Percentiles rank a stretch among this genome's conserved stretches.
These are phyloP conservation scores for Phytophthora kernoviae DNA, from an alignment of 352 stramenopile genomes.

Conservation along the genomic window DNA sequence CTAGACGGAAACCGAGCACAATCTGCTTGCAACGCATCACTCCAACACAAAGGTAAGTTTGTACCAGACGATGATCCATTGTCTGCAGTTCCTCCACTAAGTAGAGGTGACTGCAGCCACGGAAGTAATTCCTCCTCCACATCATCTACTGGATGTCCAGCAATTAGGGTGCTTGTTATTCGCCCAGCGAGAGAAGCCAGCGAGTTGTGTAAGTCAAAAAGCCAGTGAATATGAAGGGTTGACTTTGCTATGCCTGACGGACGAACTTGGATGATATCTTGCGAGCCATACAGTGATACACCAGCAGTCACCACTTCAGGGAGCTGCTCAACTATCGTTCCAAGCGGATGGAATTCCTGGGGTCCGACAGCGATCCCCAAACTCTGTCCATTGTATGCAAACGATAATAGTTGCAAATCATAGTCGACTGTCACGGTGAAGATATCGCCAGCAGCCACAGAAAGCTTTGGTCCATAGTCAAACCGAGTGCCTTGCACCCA, in stretches of 20 bases:
- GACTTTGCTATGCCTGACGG: conserved; percentile 76
- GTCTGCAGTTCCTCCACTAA: conserved; percentile 66
- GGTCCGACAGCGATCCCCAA: conserved; percentile 64
- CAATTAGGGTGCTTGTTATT: conserved; percentile 75
- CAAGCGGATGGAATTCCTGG: conserved; percentile 40
- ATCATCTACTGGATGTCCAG: conserved; percentile 71
- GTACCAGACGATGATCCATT: conserved; percentile 11
- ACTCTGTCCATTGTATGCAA: conserved; percentile 69
- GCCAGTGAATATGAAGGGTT: conserved; percentile 82
- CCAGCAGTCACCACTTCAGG: conserved; percentile 51
- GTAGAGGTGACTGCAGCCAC: conserved; percentile 82
- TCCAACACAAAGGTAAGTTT: conserved; percentile 36
- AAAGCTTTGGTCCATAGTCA: conserved; percentile 51
- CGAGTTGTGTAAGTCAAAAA: conserved; percentile 83
- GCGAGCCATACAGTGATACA: conserved; percentile 69
- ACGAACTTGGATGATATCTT: conserved; percentile 78
- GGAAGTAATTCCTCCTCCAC: conserved; percentile 84
- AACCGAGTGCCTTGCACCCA: conserved; percentile 71
- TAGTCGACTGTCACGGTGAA: conserved; percentile 77
- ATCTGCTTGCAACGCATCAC: conserved; percentile 41
- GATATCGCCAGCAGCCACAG: conserved; percentile 66
- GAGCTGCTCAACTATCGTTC: conserved; percentile 32
- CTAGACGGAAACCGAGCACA: conserved; percentile 28
- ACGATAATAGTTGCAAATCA: conserved; percentile 73
- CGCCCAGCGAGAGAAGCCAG: conserved; percentile 71